A percentile compares a stretch with the other conserved stretches of the same genome.
phyloP scores from a whole-genome alignment of 768 basidiomycete genomes.

The Dacryopinax spathularia region DNA sequence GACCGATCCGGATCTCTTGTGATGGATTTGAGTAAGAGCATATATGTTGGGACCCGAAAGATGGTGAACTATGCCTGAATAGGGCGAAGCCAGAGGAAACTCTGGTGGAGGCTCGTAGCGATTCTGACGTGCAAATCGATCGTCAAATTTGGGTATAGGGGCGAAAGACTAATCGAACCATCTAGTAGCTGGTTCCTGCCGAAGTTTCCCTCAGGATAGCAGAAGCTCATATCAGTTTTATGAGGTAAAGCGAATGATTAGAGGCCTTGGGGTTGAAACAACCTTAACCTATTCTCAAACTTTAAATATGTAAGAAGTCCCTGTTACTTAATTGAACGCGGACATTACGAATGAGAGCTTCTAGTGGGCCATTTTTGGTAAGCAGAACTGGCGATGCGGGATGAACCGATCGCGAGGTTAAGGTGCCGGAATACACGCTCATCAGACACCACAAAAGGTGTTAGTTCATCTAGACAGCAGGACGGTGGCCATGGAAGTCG shows the following conservation, averaged over 20 bases:
- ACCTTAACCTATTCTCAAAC: constrained; percentile 74
- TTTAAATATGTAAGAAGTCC: constrained; percentile 49
- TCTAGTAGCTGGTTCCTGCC: constrained; percentile 87
- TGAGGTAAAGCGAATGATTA: constrained; percentile 65
- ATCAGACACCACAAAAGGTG: constrained; percentile 77
- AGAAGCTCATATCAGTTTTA: constrained; percentile 44
- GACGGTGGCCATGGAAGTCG: constrained; percentile 78
- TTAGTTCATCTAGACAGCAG: constrained; percentile 81
- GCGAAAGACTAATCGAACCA: constrained; percentile 93
- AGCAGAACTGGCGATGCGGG: constrained; percentile 59
- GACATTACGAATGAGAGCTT: constrained; percentile 55
- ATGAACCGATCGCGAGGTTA: constrained; percentile 61
- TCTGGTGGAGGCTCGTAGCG: constrained; percentile 91
- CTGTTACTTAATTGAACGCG: constrained; percentile 39
- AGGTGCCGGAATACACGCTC: constrained; percentile 66
- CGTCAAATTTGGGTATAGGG: constrained; percentile 91
- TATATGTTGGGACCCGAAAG: constrained; percentile 79
- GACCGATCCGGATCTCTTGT: constrained; percentile 60
- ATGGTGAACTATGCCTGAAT: constrained; percentile 83
- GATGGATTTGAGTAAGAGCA: constrained; percentile 67
- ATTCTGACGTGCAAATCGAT: constrained; percentile 95
- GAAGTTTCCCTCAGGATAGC: constrained; percentile 74
- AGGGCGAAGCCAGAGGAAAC: constrained; percentile 91
- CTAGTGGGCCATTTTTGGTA: constrained; percentile 63
- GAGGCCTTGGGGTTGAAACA: constrained; percentile 79